A percentile compares a stretch with the other conserved stretches of the same genome.
Evolutionary conservation across 306 rosid species (phyloP).

Genomic region (Cajanus cajan): DNA sequence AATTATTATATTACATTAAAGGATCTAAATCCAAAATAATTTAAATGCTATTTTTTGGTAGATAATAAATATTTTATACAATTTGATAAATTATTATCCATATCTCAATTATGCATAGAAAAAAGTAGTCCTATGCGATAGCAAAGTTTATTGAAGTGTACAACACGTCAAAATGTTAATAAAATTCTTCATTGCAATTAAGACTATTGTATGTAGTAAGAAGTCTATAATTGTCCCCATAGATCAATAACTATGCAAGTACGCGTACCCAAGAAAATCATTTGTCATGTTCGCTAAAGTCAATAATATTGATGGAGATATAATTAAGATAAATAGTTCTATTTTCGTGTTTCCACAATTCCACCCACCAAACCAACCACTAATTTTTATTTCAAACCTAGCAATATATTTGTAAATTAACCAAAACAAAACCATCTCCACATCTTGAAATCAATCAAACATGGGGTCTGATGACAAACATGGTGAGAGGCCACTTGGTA

Average conservation of each 20-base stretch:
- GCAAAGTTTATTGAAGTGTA: not conserved
- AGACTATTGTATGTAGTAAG: not conserved
- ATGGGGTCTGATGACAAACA: slow-evolving; percentile 22
- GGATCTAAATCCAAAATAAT: not conserved
- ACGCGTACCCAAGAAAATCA: not conserved
- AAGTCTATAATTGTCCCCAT: not conserved
- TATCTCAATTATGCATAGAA: not conserved
- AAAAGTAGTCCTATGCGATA: not conserved
- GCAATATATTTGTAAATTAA: not conserved
- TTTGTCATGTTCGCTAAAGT: slow-evolving; percentile 2
- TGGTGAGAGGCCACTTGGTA: not conserved
- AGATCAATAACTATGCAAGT: not conserved
- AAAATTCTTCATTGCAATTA: not conserved
- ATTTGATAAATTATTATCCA: not conserved
- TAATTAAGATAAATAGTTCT: not conserved
- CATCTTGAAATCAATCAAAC: not conserved
- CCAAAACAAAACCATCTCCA: not conserved
- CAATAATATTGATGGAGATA: slow-evolving; percentile 23
- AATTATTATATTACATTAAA: not conserved
- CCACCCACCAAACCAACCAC: slow-evolving; percentile 11
- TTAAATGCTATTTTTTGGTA: not conserved
- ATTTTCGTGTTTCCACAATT: not conserved
- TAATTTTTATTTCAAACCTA: not conserved
- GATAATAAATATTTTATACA: not conserved
- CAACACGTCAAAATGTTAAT: not conserved